Evolutionary conservation across 2,329 filamentous ascomycete species (phyloP).

Genomic region (Triangularia verruculosa): DNA sequence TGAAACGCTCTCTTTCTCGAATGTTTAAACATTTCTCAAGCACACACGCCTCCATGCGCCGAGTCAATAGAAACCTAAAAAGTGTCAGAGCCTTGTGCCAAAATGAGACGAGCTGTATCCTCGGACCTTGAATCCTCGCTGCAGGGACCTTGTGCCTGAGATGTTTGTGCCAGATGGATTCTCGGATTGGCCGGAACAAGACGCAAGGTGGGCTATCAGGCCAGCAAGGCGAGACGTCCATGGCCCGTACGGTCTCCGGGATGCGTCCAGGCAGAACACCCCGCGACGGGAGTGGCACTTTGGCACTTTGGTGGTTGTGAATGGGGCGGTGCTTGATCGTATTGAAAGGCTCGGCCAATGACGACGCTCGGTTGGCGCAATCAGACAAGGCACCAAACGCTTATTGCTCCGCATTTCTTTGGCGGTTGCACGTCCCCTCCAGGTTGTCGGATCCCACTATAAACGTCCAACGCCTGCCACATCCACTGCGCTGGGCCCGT

Average conservation of each 20-base stretch:
- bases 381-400: background rate
- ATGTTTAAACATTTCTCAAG: background rate
- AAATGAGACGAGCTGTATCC: background rate
- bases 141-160: background rate
- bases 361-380: background rate
- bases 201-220: no score
- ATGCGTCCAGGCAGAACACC: background rate
- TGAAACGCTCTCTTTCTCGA: background rate
- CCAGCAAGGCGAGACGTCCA: no score
- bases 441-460: background rate
- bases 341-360: background rate
- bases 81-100: background rate
- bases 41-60: background rate
- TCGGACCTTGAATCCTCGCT: background rate
- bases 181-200: no score
- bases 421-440: background rate
- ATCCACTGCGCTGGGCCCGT: background rate
- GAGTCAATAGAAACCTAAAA: background rate
- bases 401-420: background rate
- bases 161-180: background rate
- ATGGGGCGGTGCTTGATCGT: background rate
- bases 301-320: background rate
- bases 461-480: background rate
- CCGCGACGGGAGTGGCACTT: no score
- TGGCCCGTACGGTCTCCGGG: background rate